Base-by-base conservation (phyloP, 495 filamentous ascomycete genomes). In the Beverwykella pulmonaria region DNA sequence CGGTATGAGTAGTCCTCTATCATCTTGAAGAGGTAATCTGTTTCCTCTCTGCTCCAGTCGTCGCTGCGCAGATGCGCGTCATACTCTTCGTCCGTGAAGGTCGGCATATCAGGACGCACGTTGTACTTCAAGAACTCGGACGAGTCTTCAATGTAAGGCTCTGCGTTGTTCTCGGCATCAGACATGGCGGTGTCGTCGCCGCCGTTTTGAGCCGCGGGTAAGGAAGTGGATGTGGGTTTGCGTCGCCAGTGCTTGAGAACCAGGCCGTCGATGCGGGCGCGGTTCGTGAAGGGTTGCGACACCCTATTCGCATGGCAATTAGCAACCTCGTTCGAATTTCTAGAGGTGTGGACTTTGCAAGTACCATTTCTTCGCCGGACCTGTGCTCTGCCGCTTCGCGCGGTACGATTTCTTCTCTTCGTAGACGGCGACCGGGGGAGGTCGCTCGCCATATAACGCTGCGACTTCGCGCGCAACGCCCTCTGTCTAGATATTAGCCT, bases 31-130 rank as follows among this genome's bases (percentile, higher is more conserved):
- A 98, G 78, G 72, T 96, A 96, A 71, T 97, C 92, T 5, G 94
- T 98, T 76, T 98, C 94, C 55, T 92, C 89, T 65, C 88, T 90
- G 20, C 90, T 86, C 94, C 94, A 98, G 60, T 92, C 85, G 29
- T 83, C 79, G 70, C 80, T 88, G 68, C 84, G 83, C 46, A 98
- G 75, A 69, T 90, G 84, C 55, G 83, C 77, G 53, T 88, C 87
- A 76, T 98, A 98, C 73, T 95, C 88, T 48, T 91, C 91, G 48
- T 94, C 90, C 44, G 85, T 89, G 74, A 97, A 97, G 53, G 84
- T 79, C 2, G 93, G 92, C 25, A 89, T 79, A 1, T 86, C 80
- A 22, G 90, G 84, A 47, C 87, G 81, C 53, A 95, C 84, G 73
- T 97, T 94, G 80, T 87, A 98, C 71, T 94, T 96, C 25, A 86